Percentiles rank a stretch among this genome's conserved stretches.
Evolutionary conservation across 148 eudicot species (phyloP).

Genomic region (Fallopia convolvulus): DNA sequence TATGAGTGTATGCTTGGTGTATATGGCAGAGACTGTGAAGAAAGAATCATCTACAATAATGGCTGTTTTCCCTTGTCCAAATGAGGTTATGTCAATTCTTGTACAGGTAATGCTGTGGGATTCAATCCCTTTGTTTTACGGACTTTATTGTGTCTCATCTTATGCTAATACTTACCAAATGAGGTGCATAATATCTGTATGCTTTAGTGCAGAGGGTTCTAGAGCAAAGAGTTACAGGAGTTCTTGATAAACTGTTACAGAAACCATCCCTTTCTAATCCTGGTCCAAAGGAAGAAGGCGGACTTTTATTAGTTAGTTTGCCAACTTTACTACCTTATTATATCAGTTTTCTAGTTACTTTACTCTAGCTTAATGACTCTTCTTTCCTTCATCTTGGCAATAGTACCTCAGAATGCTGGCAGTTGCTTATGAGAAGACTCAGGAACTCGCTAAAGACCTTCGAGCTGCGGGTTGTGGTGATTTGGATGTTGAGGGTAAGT

Average conservation of each 20-base stretch:
- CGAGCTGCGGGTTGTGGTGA: constrained; percentile 96
- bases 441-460: constrained; percentile 88
- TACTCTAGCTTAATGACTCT: constrained; percentile 8
- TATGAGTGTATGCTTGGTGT: background rate
- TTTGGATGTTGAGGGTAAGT: constrained; percentile 95
- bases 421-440: constrained; percentile 96
- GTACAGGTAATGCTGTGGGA: constrained; percentile 57
- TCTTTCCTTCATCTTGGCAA: constrained; percentile 17
- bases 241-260: constrained; percentile 80
- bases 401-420: constrained; percentile 99
- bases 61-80: constrained; percentile 97
- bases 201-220: constrained; percentile 67
- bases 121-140: background rate
- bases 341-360: constrained; percentile 1
- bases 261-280: constrained; percentile 84
- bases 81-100: constrained; percentile 97
- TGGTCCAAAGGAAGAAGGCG: constrained; percentile 84
- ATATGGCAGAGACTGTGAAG: constrained; percentile 74
- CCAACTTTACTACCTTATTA: background rate
- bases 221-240: constrained; percentile 90
- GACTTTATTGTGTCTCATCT: background rate
- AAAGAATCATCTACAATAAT: constrained; percentile 95
- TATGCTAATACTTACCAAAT: background rate
- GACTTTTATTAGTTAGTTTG: constrained; percentile 76
- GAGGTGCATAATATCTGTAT: constrained; percentile 5